phyloP scores from a whole-genome alignment of 2,329 filamentous ascomycete genomes.

The Diplocarpon mali region DNA sequence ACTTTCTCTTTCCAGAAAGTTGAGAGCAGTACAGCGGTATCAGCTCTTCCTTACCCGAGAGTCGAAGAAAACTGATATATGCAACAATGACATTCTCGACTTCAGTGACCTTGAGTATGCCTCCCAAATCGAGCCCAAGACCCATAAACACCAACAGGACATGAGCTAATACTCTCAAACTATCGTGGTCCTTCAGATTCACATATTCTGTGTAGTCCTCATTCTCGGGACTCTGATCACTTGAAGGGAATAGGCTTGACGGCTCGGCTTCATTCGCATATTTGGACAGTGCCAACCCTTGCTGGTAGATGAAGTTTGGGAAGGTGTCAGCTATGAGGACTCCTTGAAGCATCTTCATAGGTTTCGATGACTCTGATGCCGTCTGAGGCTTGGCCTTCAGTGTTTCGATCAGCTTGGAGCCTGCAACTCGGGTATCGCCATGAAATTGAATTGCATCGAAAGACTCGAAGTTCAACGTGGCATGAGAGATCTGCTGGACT shows the following conservation, averaged over 20 bases:
- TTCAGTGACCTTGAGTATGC: conserved; percentile 28
- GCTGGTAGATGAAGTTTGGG: conserved; percentile 45
- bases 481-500: conserved; percentile 41
- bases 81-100: conserved; percentile 65
- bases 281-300: conserved; percentile 42
- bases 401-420: conserved; percentile 47
- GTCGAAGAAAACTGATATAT: conserved; percentile 71
- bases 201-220: conserved; percentile 38
- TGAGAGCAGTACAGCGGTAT: conserved; percentile 84
- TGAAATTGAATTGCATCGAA: conserved; percentile 56
- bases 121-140: conserved; percentile 38
- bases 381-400: conserved; percentile 47
- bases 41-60: conserved; percentile 61
- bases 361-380: conserved; percentile 46
- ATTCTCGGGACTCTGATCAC: conserved; percentile 27
- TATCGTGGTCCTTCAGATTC: conserved; percentile 46
- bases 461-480: conserved; percentile 47
- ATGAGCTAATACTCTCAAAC: conserved; percentile 59
- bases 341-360: conserved; percentile 66
- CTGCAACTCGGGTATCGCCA: conserved; percentile 41
- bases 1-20: conserved; percentile 51
- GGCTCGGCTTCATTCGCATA: conserved; percentile 33
- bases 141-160: conserved; percentile 57
- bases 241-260: conserved; percentile 35
- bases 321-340: conserved; percentile 58